Base-by-base conservation (phyloP, 495 filamentous ascomycete genomes). In the Clavariopsis aquatica region DNA sequence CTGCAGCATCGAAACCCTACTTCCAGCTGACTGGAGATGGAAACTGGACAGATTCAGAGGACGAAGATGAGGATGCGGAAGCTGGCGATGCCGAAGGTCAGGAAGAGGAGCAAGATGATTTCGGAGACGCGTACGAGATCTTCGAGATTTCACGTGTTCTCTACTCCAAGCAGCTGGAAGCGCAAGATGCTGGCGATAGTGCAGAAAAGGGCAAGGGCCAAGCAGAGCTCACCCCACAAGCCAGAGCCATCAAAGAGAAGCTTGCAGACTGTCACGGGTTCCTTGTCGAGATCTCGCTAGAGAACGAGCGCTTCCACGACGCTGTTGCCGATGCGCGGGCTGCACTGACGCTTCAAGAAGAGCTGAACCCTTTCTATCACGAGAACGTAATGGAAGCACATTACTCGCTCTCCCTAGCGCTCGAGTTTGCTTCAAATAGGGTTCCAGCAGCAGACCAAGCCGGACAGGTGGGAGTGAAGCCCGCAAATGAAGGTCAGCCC, bases 1-100 rank as follows among this genome's bases (percentile, higher is more conserved):
- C 60, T 26, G 56, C 59, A 5, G 43, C 83, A 79, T 62, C 93
- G 47, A 71, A 92, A 74, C 83, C 90, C 0, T 84, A 89, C 53
- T 97, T 98, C 74, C 89, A 94, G 64, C 96, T 98, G 69, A 89
- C 87, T 0, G 95, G 95, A 46, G 94, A 97, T 68, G 93, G 96
- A 75, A 92, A 95, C 71, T 96, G 89, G 76, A 91, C 90, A 36
- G 84, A 85, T 52, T 83, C 81, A 1, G 88, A 91, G 51, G 87
- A 87, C 1, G 38, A 43, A 43, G 38, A 43, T n/a, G 90, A 92
- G 24, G 87, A 87, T 0, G 91, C 92, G 27, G 90, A 92, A 23
- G 87, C 85, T 0, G 91, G 92, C 28, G 76, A 28, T 10, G 71
- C 69, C 6, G 73, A 57, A 52, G 71, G 65, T 26, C 74, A 69